Evolutionary conservation across 192 early-diverging fungal species (phyloP), one percentile per base, ranked within the genome.

Genomic region (Coemansia sp.): DNA sequence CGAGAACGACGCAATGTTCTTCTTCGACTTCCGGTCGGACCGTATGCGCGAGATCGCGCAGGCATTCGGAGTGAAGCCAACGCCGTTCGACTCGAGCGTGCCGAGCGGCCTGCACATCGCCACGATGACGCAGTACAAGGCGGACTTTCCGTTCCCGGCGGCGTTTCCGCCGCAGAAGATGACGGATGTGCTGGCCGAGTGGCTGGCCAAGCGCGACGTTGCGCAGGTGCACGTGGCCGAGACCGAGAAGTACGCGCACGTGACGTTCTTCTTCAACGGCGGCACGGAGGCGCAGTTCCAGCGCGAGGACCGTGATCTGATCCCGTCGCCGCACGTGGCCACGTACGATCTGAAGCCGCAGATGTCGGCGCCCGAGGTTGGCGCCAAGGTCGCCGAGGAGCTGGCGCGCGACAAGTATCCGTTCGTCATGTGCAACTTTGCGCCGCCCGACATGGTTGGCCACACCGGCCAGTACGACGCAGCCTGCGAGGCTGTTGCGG

Each of bases 181-280:
- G 97, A 92, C 93, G 71, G 97, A 99, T 70, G 95, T 98, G 45
- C 78, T 99, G 53, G 96, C 93, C 57, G 98, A 99, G 78, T 96
- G 94, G 95, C 84, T 99, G 39, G 89, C 89, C 64, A 93, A 95
- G 85, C 83, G 93, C 61, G 73, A 84, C n/a, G 84, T 98, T 18
- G 85, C 90, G 23, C 98, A 99, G 84, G 89, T 88, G 80, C 98
- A 98, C 84, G 87, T 98, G 69, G 98, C 98, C 53, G 98, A 99
- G 85, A 99, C 98, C 5, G 98, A 99, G 74, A 99, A 99, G 86
- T 99, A 97, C 84, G 97, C 98, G 32, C 98, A 99, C 77, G 98
- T 99, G 38, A 99, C 98, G 54, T 99, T 99, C 89, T 99, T 99
- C 90, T 99, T 98, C 86, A 98, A 98, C 84, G 98, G 98, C 67